phyloP scores from a whole-genome alignment of 805 yeast species.

The Yarrowia phangngaensis region DNA sequence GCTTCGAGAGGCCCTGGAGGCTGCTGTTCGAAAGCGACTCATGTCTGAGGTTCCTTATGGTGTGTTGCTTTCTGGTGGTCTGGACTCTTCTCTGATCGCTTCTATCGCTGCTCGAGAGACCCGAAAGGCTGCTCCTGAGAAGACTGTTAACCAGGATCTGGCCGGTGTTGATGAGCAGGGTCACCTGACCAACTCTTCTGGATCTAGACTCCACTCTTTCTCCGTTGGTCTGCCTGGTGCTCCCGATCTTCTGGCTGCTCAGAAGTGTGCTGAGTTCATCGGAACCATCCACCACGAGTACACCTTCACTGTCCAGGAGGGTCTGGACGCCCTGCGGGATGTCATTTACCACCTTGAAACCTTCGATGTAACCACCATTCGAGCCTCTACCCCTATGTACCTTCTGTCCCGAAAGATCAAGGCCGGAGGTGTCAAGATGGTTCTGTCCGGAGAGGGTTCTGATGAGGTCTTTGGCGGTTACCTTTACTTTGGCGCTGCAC shows the following conservation, averaged over 20 bases:
- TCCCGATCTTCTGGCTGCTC: slow-evolving; percentile 95
- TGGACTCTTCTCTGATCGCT: slow-evolving; percentile 95
- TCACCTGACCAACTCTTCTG: slow-evolving; percentile 58
- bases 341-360: slow-evolving; percentile 96
- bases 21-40: slow-evolving; percentile 96
- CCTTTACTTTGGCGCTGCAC: slow-evolving; percentile 95
- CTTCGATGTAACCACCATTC: slow-evolving; percentile 95
- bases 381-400: slow-evolving; percentile 99
- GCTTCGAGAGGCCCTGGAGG: slow-evolving; percentile 78
- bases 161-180: slow-evolving; percentile 93
- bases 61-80: slow-evolving; percentile 93
- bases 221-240: slow-evolving; percentile 98
- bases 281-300: slow-evolving; percentile 98
- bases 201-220: slow-evolving; percentile 82
- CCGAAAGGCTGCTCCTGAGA: slow-evolving; percentile 65
- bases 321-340: slow-evolving; percentile 90
- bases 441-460: slow-evolving; percentile 96
- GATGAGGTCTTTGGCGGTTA: slow-evolving; percentile 99
- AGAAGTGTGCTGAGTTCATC: slow-evolving; percentile 91
- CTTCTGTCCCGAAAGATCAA: slow-evolving; percentile 91
- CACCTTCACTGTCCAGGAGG: slow-evolving; percentile 94
- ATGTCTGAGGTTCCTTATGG: slow-evolving; percentile 99
- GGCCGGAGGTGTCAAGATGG: slow-evolving; percentile 99
- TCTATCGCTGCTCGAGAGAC: slow-evolving; percentile 97
- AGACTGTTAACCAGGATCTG: slow-evolving; percentile 59